A percentile compares a stretch with the other conserved stretches of the same genome.
These are phyloP conservation scores for Hibiscus syriacus DNA, from an alignment of 345 rosid genomes.

Conservation along the genomic window DNA sequence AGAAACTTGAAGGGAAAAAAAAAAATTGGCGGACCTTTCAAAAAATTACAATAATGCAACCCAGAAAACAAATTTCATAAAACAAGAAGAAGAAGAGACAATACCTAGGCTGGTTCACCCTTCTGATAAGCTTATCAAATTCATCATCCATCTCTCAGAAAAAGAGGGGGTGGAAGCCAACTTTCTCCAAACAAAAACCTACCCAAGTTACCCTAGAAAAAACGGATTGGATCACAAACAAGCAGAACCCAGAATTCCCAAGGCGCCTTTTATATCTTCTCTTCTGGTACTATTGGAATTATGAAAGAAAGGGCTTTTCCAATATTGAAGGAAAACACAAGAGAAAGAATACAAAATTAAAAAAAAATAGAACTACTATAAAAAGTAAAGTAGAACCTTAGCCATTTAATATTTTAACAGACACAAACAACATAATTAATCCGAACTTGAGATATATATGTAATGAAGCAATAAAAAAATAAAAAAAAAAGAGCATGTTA, in stretches of 20 bases:
- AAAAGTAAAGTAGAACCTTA: conserved; percentile 5
- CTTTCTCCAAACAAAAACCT: no score
- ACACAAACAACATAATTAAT: no score
- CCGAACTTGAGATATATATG: no score
- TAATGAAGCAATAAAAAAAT: no score
- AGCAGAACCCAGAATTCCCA: conserved; percentile 1
- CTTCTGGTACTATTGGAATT: conserved; percentile 1
- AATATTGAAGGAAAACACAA: conserved; percentile 28
- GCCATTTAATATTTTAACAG: conserved; percentile 7
- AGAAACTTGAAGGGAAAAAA: background rate
- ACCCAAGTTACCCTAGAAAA: no score
- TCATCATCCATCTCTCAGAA: conserved; percentile 60
- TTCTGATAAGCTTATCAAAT: conserved; percentile 74
- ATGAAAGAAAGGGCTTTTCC: conserved; percentile 22
- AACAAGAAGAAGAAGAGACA: background rate
- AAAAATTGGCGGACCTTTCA: background rate
- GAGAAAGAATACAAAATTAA: background rate
- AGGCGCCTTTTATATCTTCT: conserved; percentile 3
- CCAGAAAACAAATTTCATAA: conserved; percentile 8
- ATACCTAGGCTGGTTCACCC: conserved; percentile 88
- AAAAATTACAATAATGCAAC: background rate
- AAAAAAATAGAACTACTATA: background rate
- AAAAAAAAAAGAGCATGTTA: no score
- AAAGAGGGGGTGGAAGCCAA: background rate
- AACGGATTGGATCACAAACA: background rate